Conservation (phyloP, 1,284 basidiomycete genomes). For the Termitomyces sp. region DNA sequence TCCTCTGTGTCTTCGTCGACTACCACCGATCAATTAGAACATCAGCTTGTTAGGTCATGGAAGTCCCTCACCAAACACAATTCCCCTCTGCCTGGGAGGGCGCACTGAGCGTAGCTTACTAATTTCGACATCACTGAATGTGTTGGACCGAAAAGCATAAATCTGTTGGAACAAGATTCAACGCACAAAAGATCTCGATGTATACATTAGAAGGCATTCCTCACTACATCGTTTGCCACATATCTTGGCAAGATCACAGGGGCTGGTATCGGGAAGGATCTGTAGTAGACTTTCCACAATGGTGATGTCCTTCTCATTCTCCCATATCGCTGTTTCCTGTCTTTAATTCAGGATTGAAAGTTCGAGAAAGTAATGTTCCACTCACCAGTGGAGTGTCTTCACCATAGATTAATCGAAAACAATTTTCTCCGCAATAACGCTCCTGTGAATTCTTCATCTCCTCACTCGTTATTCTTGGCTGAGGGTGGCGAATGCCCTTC, state of each 20-base stretch:
- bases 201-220: slow-evolving; percentile 22
- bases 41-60: not conserved
- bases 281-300: slow-evolving; percentile 28
- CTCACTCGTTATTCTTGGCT: slow-evolving; percentile 19
- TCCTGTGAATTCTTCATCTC: not conserved
- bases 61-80: not conserved
- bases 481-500: slow-evolving; percentile 9
- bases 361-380: not conserved
- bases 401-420: slow-evolving; percentile 19
- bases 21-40: not conserved
- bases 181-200: not conserved
- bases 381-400: slow-evolving; percentile 9
- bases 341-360: not conserved
- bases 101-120: not conserved
- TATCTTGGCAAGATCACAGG: slow-evolving; percentile 42
- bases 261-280: slow-evolving; percentile 32
- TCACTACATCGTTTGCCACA: slow-evolving; percentile 42
- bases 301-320: slow-evolving; percentile 20
- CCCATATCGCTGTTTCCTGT: slow-evolving; percentile 27
- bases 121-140: slow-evolving; percentile 8
- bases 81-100: not conserved
- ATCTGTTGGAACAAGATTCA: slow-evolving; percentile 18
- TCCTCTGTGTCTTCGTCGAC: not conserved
- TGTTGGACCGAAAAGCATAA: slow-evolving; percentile 22
- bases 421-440: slow-evolving; percentile 18